phyloP scores from a whole-genome alignment of 176 grass and related monocot species.

The Bolboschoenus planiculmis region DNA sequence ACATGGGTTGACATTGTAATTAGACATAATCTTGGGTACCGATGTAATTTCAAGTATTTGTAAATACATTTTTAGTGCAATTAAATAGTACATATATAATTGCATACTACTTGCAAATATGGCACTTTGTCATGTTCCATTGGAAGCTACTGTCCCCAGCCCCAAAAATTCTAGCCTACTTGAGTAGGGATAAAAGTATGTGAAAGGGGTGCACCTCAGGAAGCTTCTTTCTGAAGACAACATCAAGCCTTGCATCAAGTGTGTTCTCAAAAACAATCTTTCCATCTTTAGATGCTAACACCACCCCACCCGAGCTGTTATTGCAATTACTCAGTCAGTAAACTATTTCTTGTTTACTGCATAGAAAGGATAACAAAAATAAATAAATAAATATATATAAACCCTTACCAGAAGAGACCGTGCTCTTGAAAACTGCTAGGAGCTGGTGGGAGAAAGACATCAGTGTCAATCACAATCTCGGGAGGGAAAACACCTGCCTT shows the following conservation, averaged over 20 bases:
- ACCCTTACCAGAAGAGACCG: conserved; percentile 54
- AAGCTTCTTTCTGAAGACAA: conserved; percentile 78
- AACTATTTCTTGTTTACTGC: background rate
- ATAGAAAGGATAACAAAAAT: background rate
- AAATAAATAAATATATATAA: no score
- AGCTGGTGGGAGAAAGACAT: conserved; percentile 60
- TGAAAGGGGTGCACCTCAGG: conserved; percentile 46
- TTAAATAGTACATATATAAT: background rate
- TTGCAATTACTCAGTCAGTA: conserved; percentile 9
- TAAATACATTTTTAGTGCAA: background rate
- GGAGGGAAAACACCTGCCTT: conserved; percentile 45
- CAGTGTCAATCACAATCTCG: conserved; percentile 42
- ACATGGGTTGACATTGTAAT: background rate
- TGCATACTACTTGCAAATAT: background rate
- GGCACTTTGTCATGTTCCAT: background rate
- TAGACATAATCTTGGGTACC: no score
- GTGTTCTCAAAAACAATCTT: conserved; percentile 92
- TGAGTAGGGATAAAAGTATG: background rate
- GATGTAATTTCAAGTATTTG: no score
- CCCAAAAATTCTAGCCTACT: background rate
- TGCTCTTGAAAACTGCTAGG: conserved; percentile 42
- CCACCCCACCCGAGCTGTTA: conserved; percentile 76
- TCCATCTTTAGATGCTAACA: conserved; percentile 68
- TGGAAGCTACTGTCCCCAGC: background rate
- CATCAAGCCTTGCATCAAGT: conserved; percentile 77